A percentile compares a stretch with the other conserved stretches of the same genome.
Evolutionary conservation across 805 yeast species (phyloP).

Genomic region (Myxozyma mucilagina): DNA sequence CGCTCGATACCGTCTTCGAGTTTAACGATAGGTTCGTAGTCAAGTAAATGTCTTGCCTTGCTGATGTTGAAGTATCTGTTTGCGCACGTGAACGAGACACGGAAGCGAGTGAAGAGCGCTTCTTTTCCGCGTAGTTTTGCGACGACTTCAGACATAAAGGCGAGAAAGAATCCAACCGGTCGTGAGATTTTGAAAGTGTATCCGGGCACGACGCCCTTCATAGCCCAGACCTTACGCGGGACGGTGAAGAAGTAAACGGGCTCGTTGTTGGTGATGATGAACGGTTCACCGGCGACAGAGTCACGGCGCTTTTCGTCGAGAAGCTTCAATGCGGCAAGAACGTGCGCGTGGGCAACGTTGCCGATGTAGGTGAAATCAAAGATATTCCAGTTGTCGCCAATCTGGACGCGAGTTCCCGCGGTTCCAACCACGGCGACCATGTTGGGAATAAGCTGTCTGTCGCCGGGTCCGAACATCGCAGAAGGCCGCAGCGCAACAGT

Average conservation of each 20-base stretch:
- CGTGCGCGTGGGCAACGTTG: constrained; percentile 95
- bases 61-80: constrained; percentile 87
- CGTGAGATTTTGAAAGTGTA: constrained; percentile 66
- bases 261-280: constrained; percentile 88
- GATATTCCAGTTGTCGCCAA: constrained; percentile 90
- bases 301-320: constrained; percentile 41
- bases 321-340: constrained; percentile 80
- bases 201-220: constrained; percentile 81
- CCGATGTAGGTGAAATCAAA: constrained; percentile 99
- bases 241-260: constrained; percentile 97
- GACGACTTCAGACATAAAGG: constrained; percentile 75
- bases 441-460: constrained; percentile 93
- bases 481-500: constrained; percentile 95
- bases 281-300: constrained; percentile 76
- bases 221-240: constrained; percentile 96
- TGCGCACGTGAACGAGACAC: constrained; percentile 91
- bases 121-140: constrained; percentile 74
- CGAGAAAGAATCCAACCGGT: constrained; percentile 76
- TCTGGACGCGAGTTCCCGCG: constrained; percentile 89
- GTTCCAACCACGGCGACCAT: constrained; percentile 74
- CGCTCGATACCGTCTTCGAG: constrained; percentile 75
- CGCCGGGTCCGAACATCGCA: constrained; percentile 96
- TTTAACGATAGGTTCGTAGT: constrained; percentile 76
- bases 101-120: constrained; percentile 92
- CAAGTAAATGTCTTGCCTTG: constrained; percentile 77